Conservation (phyloP, 2,329 filamentous ascomycete genomes). For the Arthrinium phaeospermum region DNA sequence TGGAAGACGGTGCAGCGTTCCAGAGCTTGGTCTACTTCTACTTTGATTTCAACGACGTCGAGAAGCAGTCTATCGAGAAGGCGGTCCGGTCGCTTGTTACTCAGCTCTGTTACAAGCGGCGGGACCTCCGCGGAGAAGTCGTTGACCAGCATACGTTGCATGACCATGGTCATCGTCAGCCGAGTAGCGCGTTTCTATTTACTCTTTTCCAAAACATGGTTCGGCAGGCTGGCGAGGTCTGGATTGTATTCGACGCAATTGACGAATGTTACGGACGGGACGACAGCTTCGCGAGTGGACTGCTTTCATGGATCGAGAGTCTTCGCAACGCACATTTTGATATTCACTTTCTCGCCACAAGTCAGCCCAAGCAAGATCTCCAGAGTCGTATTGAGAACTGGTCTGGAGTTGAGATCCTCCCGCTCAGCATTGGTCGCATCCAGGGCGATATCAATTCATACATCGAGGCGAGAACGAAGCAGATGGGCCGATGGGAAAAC, state of each 20-base stretch:
- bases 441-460: slow-evolving; percentile 36
- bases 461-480: slow-evolving; percentile 30
- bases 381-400: slow-evolving; percentile 25
- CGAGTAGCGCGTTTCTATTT: slow-evolving; percentile 8
- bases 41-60: slow-evolving; percentile 45
- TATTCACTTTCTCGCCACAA: slow-evolving; percentile 31
- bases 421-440: slow-evolving; percentile 30
- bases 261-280: slow-evolving; percentile 33
- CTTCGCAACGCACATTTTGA: slow-evolving; percentile 19
- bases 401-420: slow-evolving; percentile 26
- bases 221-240: slow-evolving; percentile 30
- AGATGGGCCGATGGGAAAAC: slow-evolving; percentile 33
- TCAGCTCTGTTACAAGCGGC: slow-evolving; percentile 38
- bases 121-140: slow-evolving; percentile 27
- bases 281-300: background rate
- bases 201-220: slow-evolving; percentile 31
- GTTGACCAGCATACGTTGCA: slow-evolving; percentile 33
- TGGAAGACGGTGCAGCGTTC: slow-evolving; percentile 22
- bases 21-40: slow-evolving; percentile 39
- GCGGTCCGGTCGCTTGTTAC: slow-evolving; percentile 44
- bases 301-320: slow-evolving; percentile 27
- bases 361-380: slow-evolving; percentile 35
- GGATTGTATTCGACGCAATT: slow-evolving; percentile 38
- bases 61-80: slow-evolving; percentile 41
- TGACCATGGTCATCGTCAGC: slow-evolving; percentile 31